These are phyloP conservation scores for Nicotiana rustica DNA, from an alignment of 305 asterid genomes.

Conservation along the genomic window DNA sequence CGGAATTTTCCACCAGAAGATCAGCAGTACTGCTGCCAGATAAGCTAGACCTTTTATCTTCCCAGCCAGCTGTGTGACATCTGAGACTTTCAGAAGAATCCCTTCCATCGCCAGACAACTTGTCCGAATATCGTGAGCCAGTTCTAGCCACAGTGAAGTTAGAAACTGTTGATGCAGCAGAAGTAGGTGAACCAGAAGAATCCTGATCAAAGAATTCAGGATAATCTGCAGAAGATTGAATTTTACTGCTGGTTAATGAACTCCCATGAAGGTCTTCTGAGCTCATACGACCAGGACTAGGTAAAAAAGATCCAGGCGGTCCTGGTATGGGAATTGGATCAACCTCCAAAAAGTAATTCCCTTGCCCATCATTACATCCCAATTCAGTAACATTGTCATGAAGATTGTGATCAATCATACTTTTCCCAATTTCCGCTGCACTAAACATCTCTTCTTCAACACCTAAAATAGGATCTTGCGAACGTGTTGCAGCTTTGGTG, in stretches of 20 bases:
- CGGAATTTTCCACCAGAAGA: slow-evolving; percentile 46
- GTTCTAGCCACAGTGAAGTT: slow-evolving; percentile 60
- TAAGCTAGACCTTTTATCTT: slow-evolving; percentile 42
- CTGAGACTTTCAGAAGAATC: slow-evolving; percentile 25
- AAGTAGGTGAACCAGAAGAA: slow-evolving; percentile 77
- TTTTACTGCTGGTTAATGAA: slow-evolving; percentile 72
- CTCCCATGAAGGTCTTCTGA: slow-evolving; percentile 84
- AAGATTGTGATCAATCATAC: slow-evolving; percentile 41
- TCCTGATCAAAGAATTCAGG: slow-evolving; percentile 66
- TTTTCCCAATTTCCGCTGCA: slow-evolving; percentile 47
- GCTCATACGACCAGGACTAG: slow-evolving; percentile 84
- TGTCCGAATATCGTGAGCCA: slow-evolving; percentile 52
- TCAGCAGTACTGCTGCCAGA: slow-evolving; percentile 39
- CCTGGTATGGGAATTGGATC: slow-evolving; percentile 96
- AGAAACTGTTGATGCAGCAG: slow-evolving; percentile 65
- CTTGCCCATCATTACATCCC: slow-evolving; percentile 55
- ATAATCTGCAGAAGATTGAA: slow-evolving; percentile 81
- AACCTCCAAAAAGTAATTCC: slow-evolving; percentile 74
- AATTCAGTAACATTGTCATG: slow-evolving; percentile 44
- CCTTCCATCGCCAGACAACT: slow-evolving; percentile 42
- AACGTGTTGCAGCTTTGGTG: slow-evolving; percentile 40
- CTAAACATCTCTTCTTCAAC: slow-evolving; percentile 58
- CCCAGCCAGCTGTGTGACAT: slow-evolving; percentile 24
- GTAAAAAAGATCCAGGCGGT: slow-evolving; percentile 94
- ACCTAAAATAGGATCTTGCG: slow-evolving; percentile 56